Percentiles rank a stretch among this genome's conserved stretches.
These are phyloP conservation scores for Phaseolus coccineus DNA, from an alignment of 331 rosid genomes.

Conservation along the genomic window DNA sequence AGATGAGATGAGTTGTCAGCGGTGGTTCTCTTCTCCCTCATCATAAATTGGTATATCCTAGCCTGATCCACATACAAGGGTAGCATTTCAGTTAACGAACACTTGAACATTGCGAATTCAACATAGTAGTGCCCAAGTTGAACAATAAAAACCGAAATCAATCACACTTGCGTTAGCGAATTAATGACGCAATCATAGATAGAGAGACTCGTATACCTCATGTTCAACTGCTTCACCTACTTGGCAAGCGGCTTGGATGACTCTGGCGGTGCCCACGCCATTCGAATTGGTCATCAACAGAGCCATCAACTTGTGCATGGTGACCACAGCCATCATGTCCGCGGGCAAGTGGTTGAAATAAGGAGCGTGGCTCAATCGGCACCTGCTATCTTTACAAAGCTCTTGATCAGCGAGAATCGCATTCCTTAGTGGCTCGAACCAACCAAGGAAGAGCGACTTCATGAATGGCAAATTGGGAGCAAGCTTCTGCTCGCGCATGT, in stretches of 20 bases:
- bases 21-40: constrained; percentile 53
- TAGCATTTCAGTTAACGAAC: constrained; percentile 39
- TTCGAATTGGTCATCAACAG: constrained; percentile 77
- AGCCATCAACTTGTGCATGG: constrained; percentile 94
- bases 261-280: constrained; percentile 70
- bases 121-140: constrained; percentile 14
- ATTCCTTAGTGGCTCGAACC: constrained; percentile 86
- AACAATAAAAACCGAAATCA: constrained; percentile 21
- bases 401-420: constrained; percentile 76
- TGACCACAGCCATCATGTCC: constrained; percentile 86
- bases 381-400: constrained; percentile 28
- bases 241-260: constrained; percentile 75
- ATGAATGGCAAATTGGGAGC: constrained; percentile 90
- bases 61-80: constrained; percentile 60
- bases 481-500: constrained; percentile 88
- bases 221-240: constrained; percentile 89
- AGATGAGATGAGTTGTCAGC: constrained; percentile 47
- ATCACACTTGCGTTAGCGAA: not conserved
- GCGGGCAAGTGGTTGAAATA: constrained; percentile 65
- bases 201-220: constrained; percentile 58
- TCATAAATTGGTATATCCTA: constrained; percentile 71
- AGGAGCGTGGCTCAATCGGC: constrained; percentile 56
- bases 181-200: not conserved
- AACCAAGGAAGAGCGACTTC: constrained; percentile 87
- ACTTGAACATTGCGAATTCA: constrained; percentile 17